phyloP scores from a whole-genome alignment of 2,329 filamentous ascomycete species.

The Colletotrichum ledebouriae region DNA sequence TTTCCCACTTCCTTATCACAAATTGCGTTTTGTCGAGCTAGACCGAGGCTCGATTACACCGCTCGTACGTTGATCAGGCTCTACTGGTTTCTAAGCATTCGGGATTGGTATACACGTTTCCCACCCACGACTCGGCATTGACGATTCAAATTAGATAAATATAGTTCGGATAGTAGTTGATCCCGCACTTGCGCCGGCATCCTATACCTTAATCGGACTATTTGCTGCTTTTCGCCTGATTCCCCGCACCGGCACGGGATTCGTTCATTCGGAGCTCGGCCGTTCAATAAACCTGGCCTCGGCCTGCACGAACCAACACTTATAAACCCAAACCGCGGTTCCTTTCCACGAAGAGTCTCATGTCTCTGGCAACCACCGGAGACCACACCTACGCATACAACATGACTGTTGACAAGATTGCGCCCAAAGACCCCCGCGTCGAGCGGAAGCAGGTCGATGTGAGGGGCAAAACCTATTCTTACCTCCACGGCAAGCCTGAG shows the following conservation, averaged over 20 bases:
- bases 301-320: not conserved
- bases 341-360: not conserved
- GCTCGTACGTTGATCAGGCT: slow-evolving; percentile 16
- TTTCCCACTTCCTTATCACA: not conserved
- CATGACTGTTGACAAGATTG: slow-evolving; percentile 74
- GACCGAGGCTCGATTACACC: slow-evolving; percentile 36
- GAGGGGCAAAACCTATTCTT: slow-evolving; percentile 79
- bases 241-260: slow-evolving; percentile 27
- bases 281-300: slow-evolving; percentile 5
- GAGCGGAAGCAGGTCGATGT: slow-evolving; percentile 73
- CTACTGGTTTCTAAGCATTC: slow-evolving; percentile 9
- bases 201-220: slow-evolving; percentile 2
- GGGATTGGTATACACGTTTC: not conserved
- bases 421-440: slow-evolving; percentile 75
- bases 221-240: slow-evolving; percentile 9
- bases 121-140: slow-evolving; percentile 5
- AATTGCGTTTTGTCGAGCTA: not conserved
- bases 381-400: slow-evolving; percentile 31
- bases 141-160: slow-evolving; percentile 1
- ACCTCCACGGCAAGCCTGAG: slow-evolving; percentile 67
- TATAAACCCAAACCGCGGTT: not conserved
- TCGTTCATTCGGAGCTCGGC: not conserved
- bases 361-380: not conserved
- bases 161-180: not conserved
- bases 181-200: slow-evolving; percentile 2